Base-by-base conservation (phyloP, 1,284 basidiomycete species). In the Tetrapyrgos nigripes region DNA sequence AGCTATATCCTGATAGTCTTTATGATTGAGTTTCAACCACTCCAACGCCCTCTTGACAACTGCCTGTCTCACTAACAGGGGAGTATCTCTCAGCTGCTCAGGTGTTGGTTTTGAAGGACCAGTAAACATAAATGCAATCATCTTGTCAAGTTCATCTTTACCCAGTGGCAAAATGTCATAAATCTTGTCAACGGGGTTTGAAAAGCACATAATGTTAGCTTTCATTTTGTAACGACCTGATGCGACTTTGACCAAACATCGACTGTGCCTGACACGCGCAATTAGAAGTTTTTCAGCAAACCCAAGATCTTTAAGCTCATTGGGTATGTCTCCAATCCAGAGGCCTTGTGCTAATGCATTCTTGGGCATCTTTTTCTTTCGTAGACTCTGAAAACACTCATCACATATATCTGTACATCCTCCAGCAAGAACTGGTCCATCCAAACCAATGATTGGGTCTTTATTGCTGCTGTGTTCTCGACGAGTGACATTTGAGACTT, bases 291-390 rank as follows among this genome's bases (percentile, higher is more conserved):
- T 64, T 50, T 73, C 71, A 3, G 62, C 64, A 60, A 62, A 72
- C 8, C 28, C 55, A 1, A 73, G 52, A 17, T 14, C 66, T 47
- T 63, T 23, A 0, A 78, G 53, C 14, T 66, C 60, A 26, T 50
- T 2, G 1, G 76, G 77, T 1, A 79, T 66, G 5, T 71, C 59
- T 14, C 78, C 77, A 0, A 79, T 26, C 78, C 77, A 80, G 2
- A 77, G 52, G 1, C 74, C 73, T 59, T 75, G 75, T 1, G 71
- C 71, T 6, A 80, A 53, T 17, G 75, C 64, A 48, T 55, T 23
- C 14, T 45, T 46, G 10, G 75, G 75, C 17, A 72, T 53, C 29
- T 57, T 63, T 1, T 62, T 60, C n/a, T 66, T 62, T 4, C 54
- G 23, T 1, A 76, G 4, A 37, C 17, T 9, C 19, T 5, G 10